Base-by-base conservation (phyloP, 2,329 filamentous ascomycete genomes). In the Aureobasidium sp. region DNA sequence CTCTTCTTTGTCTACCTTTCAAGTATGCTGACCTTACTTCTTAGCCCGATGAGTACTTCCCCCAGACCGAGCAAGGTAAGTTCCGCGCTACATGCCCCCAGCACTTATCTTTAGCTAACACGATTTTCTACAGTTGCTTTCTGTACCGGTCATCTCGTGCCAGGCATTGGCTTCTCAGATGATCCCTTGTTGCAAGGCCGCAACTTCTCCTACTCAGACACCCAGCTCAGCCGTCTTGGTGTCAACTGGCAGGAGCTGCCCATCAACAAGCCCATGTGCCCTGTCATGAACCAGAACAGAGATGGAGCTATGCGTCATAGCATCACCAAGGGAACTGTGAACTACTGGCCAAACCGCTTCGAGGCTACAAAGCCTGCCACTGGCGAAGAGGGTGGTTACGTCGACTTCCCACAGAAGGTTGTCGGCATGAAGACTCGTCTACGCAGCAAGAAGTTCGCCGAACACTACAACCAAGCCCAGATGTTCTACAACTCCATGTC, bases 401-500 rank as follows among this genome's bases (percentile, higher is more conserved):
- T 84, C 4, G 88, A 91, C 50, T 88, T 85, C 66, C 82, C 85
- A 0, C 76, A 84, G 63, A 87, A 86, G 72, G 75, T 89, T 1
- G 78, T 77, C 5, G 89, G 89, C 3, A 85, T 89, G 70, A 93
- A 94, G 77, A 77, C 81, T 21, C 84, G 90, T 11, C 77, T 86
- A 6, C 79, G 83, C 62, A 88, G 85, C 65, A 80, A 80, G 66
- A 93, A 93, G 76, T 93, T 93, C 79, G 82, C 80, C 65, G 89
- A 94, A 64, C 88, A 93, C 71, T 84, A 83, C 74, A 86, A 82
- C 54, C 90, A 94, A 72, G 89, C 90, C 0, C 88, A 92, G 70
- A 78, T 93, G 1, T 94, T 94, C 77, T 93, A 86, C 77, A 93
- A 93, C 77, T 91, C 87, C 16, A 74, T 93, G 66, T 83, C 84